Evolutionary conservation across 495 filamentous ascomycete genomes (phyloP).

Genomic region (Aspergillus steynii): DNA sequence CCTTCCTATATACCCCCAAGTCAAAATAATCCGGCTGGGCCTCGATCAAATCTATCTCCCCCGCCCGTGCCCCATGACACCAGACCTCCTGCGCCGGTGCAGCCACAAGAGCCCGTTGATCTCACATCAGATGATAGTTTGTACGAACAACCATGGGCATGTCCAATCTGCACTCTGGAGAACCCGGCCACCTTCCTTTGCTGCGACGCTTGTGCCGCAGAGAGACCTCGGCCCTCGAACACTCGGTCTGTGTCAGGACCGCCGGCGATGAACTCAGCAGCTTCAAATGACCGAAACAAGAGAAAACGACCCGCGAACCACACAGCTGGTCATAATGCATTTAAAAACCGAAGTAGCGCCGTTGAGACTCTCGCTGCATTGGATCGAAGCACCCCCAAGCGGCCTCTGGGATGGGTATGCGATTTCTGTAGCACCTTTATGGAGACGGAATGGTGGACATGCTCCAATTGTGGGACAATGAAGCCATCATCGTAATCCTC

Average conservation of each 20-base stretch:
- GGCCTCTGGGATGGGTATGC: slow-evolving; percentile 69
- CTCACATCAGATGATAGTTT: slow-evolving; percentile 28
- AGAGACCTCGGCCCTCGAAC: slow-evolving; percentile 51
- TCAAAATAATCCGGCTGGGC: slow-evolving; percentile 60
- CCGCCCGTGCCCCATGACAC: slow-evolving; percentile 22
- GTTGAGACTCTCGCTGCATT: slow-evolving; percentile 38
- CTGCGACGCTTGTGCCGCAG: slow-evolving; percentile 77
- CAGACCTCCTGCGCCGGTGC: slow-evolving; percentile 17
- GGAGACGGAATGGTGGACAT: slow-evolving; percentile 79
- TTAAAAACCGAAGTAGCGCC: slow-evolving; percentile 39
- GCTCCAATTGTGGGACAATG: slow-evolving; percentile 65
- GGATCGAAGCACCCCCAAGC: slow-evolving; percentile 39
- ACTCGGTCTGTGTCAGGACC: slow-evolving; percentile 20
- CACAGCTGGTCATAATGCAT: slow-evolving; percentile 20
- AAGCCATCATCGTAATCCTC: slow-evolving; percentile 55
- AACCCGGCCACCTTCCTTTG: slow-evolving; percentile 68
- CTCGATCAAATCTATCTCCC: slow-evolving; percentile 31
- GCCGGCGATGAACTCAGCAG: slow-evolving; percentile 10
- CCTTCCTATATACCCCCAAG: slow-evolving; percentile 64
- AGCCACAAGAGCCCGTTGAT: slow-evolving; percentile 13
- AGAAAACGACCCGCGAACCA: slow-evolving; percentile 27
- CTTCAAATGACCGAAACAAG: slow-evolving; percentile 16
- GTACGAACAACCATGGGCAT: slow-evolving; percentile 63
- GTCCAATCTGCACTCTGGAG: slow-evolving; percentile 76
- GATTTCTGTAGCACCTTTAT: slow-evolving; percentile 62